phyloP scores from a whole-genome alignment of 106 monocot species.

The Vanilla planifolia region DNA sequence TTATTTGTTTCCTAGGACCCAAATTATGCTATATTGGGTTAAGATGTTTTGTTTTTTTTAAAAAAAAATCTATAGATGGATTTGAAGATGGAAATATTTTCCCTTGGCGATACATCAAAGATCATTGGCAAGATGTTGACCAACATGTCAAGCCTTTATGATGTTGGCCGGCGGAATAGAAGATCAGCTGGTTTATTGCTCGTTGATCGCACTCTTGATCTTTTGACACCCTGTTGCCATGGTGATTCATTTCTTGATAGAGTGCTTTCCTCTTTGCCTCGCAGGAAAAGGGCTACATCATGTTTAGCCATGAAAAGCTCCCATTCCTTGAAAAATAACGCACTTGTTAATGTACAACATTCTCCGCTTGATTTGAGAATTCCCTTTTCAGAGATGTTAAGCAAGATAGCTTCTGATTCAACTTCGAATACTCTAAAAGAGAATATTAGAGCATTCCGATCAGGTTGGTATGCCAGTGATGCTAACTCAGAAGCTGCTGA shows the following conservation, averaged over 20 bases:
- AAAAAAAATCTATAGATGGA: slow-evolving; percentile 68
- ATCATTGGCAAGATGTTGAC: slow-evolving; percentile 85
- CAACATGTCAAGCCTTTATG: slow-evolving; percentile 98
- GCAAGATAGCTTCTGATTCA: slow-evolving; percentile 22
- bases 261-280: slow-evolving; percentile 70
- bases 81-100: slow-evolving; percentile 95
- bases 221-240: slow-evolving; percentile 89
- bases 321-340: slow-evolving; percentile 23
- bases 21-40: not conserved
- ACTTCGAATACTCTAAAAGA: slow-evolving; percentile 31
- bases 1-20: not conserved
- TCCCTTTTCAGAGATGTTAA: slow-evolving; percentile 40
- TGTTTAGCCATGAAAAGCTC: slow-evolving; percentile 25
- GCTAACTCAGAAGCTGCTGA: slow-evolving; percentile 19
- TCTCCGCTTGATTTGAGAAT: slow-evolving; percentile 57
- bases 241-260: slow-evolving; percentile 89
- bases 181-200: slow-evolving; percentile 85
- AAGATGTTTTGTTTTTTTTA: slow-evolving; percentile 2
- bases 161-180: slow-evolving; percentile 84
- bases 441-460: slow-evolving; percentile 51
- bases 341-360: slow-evolving; percentile 21
- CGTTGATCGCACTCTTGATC: slow-evolving; percentile 93
- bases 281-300: slow-evolving; percentile 35
- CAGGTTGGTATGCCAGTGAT: slow-evolving; percentile 62
- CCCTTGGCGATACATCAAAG: slow-evolving; percentile 83